A percentile compares a stretch with the other conserved stretches of the same genome.
Conservation (phyloP, 352 stramenopile genomes). For the Chrysophaeum taylorii region DNA sequence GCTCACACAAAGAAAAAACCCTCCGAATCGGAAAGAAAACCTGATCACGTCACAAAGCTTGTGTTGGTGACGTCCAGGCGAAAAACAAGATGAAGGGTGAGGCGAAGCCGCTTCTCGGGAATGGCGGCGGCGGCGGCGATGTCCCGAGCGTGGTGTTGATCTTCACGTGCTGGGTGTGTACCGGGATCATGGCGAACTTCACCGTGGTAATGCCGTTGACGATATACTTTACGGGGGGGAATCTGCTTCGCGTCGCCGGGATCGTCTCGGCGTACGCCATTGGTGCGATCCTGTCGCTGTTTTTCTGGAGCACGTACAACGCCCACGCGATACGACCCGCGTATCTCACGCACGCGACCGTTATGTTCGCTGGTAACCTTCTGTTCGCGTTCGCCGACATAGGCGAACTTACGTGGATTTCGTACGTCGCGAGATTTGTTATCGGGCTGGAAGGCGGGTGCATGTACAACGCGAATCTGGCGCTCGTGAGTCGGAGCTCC, state of each 20-base stretch:
- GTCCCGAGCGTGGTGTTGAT: background rate
- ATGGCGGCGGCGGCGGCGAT: background rate
- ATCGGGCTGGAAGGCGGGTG: background rate
- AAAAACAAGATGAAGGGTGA: no score
- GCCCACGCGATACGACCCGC: background rate
- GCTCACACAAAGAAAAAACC: no score
- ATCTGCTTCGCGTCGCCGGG: background rate
- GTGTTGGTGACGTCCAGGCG: no score
- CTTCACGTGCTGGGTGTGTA: background rate
- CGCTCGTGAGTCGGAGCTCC: background rate
- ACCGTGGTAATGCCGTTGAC: background rate
- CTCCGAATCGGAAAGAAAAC: no score
- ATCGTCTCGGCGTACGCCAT: background rate
- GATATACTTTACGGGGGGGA: background rate
- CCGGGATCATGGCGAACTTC: conserved; percentile 4
- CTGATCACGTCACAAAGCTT: no score
- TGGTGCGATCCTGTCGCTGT: background rate
- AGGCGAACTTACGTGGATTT: no score
- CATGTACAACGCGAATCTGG: conserved; percentile 2
- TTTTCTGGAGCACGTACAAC: background rate
- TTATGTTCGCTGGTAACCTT: background rate
- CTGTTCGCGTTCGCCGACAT: no score
- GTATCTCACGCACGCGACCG: background rate
- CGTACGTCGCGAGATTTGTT: background rate
- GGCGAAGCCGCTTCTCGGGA: no score